Evolutionary conservation across 164 flowering plant species (phyloP), one percentile per base, ranked within the genome.

Genomic region (Buxus sempervirens): DNA sequence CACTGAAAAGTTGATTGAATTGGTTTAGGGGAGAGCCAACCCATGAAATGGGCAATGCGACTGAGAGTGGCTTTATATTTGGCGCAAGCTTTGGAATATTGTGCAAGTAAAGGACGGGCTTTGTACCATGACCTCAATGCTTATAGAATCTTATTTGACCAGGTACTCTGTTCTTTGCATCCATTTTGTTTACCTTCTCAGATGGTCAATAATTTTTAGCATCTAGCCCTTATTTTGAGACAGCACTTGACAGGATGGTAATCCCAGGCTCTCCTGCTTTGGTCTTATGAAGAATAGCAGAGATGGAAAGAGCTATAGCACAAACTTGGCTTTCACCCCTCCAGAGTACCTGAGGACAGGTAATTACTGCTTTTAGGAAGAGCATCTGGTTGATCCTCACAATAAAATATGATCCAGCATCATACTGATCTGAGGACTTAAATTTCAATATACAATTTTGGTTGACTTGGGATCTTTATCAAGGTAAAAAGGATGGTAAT

Each of bases 11-110:
- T 7, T 54, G 48, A 54, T 72, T 65, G 49, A 65, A 62, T n/a
- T 73, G 71, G 65, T 67, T 20, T 42, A 92, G 99, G 99, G 99
- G 98, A 92, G 69, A 62, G 70, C 0, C 94, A 88, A 70, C 97
- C 97, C 0, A 88, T 95, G 97, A 89, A 88, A 87, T 95, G 98
- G 98, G 90, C 95, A 28, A 92, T 92, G 97, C 84, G 99, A 74
- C 75, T 92, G 79, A 84, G 97, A 77, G 98, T 95, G 67, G 94
- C 71, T n/a, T 42, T 62, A 54, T 62, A 62, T 62, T 62, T 62
- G 20, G 65, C 65, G 10, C 54, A 62, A 62, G 65, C 65, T 62
- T 62, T 62, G 65, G 65, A 62, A 62, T 41, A 41, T 64, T 95
- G 99, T 75, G 84, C 91, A 74, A 79, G 85, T 70, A 91, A 83